Evolutionary conservation across 768 basidiomycete species (phyloP), one percentile per base, ranked within the genome.

Genomic region (Boletus bicolor): DNA sequence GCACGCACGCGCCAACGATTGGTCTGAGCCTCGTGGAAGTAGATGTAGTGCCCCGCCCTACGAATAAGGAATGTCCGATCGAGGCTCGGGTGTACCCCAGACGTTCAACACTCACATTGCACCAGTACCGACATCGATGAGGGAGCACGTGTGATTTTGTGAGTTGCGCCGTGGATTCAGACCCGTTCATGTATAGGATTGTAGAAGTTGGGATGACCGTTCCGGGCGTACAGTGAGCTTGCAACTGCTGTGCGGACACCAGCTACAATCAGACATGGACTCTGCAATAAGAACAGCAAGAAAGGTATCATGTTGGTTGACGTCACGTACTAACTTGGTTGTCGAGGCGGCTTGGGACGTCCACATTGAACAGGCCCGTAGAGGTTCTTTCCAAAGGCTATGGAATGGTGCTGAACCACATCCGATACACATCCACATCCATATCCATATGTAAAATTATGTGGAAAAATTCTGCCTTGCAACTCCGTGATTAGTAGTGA

Each of bases 401-500:
- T 39, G 12, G 24, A 26, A 41, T 30, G 17, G 37, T 14, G 44
- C 30, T 36, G 45, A 51, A 49, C 44, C 34, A 24, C 37, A 51
- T 51, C 24, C 49, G 41, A 43, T 17, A 15, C 30, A 39, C 44
- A 34, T 53, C 44, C 46, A 26, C 32, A 51, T 54, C 44, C 44
- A 47, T 38, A 55, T 51, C 43, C 50, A 47, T 37, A 44, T 56
- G 36, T 42, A 56, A 28, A 58, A 57, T 55, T 51, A 59, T 55
- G 53, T 34, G 35, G 53, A 53, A 53, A 42, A 51, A 39, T 15
- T 38, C 49, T 61, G 55, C 47, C 44, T 59, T 55, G 63, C 53
- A 51, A 56, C 35, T 32, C 45, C 39, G 63, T 60, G 49, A 61
- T 59, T 53, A 59, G 51, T 49, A 58, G 46, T 26, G 49, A 61